These are phyloP conservation scores for Suzukiozyma palmioleophila DNA, from an alignment of 1,139 yeast genomes.

Conservation along the genomic window DNA sequence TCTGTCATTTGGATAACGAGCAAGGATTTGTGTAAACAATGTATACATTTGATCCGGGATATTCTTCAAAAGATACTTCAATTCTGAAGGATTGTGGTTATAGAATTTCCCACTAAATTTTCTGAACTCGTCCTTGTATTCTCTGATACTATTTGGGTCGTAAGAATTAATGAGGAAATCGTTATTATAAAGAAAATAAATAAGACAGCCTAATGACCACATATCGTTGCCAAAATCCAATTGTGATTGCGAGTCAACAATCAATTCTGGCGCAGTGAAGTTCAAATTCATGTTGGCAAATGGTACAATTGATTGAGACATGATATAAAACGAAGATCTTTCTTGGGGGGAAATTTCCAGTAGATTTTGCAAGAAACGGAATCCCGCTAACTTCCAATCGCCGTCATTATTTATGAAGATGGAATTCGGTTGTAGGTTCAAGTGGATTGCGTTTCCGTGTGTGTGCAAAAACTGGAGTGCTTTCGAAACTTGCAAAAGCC, in stretches of 20 bases:
- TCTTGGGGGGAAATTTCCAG: constrained; percentile 43
- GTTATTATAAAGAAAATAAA: constrained; percentile 58
- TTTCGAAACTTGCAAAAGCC: constrained; percentile 71
- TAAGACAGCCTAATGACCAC: constrained; percentile 78
- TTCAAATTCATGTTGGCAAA: constrained; percentile 70
- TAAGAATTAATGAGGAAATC: constrained; percentile 45
- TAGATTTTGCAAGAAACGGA: constrained; percentile 57
- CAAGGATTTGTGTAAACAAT: constrained; percentile 31
- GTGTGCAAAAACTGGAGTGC: constrained; percentile 81
- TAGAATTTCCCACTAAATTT: constrained; percentile 38
- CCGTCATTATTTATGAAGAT: constrained; percentile 77
- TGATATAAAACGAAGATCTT: constrained; percentile 53
- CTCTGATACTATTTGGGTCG: constrained; percentile 43
- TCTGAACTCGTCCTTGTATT: constrained; percentile 45
- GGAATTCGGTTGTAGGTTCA: constrained; percentile 75
- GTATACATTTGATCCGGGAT: constrained; percentile 33
- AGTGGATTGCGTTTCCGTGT: constrained; percentile 69
- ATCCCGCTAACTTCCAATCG: constrained; percentile 90
- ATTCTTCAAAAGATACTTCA: constrained; percentile 42
- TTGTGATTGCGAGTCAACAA: constrained; percentile 26
- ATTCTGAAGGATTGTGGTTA: constrained; percentile 42
- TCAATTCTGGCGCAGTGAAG: constrained; percentile 45
- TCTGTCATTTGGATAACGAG: constrained; percentile 43
- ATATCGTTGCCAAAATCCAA: constrained; percentile 71
- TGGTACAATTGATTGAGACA: constrained; percentile 70